These are phyloP conservation scores for Rauvolfia tetraphylla DNA, from an alignment of 257 asterid species.

Conservation along the genomic window DNA sequence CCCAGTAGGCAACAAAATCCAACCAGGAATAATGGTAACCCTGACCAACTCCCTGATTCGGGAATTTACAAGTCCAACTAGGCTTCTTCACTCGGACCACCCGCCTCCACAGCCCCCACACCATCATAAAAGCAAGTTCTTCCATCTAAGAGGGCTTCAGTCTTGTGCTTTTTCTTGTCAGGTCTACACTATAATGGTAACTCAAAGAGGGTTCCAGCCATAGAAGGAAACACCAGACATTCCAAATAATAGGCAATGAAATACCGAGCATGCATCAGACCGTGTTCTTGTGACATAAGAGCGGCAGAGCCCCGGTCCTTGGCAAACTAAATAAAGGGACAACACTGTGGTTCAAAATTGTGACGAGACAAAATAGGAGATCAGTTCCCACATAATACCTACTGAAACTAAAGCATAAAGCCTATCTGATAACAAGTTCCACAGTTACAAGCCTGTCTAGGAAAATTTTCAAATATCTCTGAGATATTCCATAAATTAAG, in stretches of 20 bases:
- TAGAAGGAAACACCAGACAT: no score
- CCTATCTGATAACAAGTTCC: background rate
- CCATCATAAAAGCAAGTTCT: no score
- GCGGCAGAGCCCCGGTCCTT: no score
- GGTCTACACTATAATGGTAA: background rate
- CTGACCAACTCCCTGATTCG: no score
- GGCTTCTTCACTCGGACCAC: background rate
- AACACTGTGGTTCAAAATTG: background rate
- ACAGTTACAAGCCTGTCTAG: background rate
- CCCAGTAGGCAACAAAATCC: background rate
- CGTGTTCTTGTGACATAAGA: no score
- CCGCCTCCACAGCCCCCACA: no score
- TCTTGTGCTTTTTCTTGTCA: background rate
- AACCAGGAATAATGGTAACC: background rate
- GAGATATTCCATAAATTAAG: conserved; percentile 21
- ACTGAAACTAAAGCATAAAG: background rate
- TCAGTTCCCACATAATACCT: background rate
- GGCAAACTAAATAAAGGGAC: background rate
- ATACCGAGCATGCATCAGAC: no score
- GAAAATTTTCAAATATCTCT: background rate
- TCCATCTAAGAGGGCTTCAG: background rate
- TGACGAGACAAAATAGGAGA: background rate
- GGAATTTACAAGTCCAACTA: no score
- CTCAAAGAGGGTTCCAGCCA: no score
- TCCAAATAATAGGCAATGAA: no score